phyloP scores from a whole-genome alignment of 1,284 basidiomycete species.

The Tylopilus sp. region DNA sequence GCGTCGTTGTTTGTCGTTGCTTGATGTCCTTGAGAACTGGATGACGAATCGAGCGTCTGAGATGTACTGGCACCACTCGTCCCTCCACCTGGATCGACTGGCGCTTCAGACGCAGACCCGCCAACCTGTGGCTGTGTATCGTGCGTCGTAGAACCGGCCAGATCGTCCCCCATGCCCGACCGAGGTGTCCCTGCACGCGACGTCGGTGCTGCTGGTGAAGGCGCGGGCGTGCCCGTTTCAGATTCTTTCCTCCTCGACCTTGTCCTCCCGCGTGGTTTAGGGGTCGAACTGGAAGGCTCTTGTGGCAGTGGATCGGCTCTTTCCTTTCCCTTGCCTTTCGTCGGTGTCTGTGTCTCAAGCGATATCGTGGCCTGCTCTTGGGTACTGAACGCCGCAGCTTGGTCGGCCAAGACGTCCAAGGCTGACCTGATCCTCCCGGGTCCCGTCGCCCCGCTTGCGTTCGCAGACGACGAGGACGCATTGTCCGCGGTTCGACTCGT shows the following conservation, averaged over 20 bases:
- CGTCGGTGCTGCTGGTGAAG: constrained; percentile 2
- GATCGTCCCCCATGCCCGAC: constrained; percentile 14
- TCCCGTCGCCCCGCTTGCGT: constrained; percentile 1
- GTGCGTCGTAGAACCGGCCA: neutral
- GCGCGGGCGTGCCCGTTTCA: neutral
- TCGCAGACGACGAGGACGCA: neutral
- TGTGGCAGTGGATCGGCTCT: constrained; percentile 1
- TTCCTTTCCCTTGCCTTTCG: constrained; percentile 22
- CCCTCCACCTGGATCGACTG: constrained; percentile 24
- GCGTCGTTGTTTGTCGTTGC: neutral
- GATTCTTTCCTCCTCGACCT: constrained; percentile 10
- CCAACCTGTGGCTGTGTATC: neutral
- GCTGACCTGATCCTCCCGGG: constrained; percentile 43
- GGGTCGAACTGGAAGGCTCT: constrained; percentile 4
- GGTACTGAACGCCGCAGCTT: constrained; percentile 47
- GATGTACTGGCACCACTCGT: neutral
- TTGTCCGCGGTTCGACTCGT: neutral
- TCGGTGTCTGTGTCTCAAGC: neutral
- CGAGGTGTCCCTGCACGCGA: constrained; percentile 22
- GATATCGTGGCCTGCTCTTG: constrained; percentile 18
- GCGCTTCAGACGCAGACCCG: constrained; percentile 7
- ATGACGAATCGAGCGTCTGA: constrained; percentile 7
- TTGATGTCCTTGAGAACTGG: neutral
- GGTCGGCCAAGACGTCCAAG: constrained; percentile 66
- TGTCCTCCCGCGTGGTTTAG: constrained; percentile 10